Base-by-base conservation (phyloP, 805 yeast species). In the Tetrapisispora fleetii region DNA sequence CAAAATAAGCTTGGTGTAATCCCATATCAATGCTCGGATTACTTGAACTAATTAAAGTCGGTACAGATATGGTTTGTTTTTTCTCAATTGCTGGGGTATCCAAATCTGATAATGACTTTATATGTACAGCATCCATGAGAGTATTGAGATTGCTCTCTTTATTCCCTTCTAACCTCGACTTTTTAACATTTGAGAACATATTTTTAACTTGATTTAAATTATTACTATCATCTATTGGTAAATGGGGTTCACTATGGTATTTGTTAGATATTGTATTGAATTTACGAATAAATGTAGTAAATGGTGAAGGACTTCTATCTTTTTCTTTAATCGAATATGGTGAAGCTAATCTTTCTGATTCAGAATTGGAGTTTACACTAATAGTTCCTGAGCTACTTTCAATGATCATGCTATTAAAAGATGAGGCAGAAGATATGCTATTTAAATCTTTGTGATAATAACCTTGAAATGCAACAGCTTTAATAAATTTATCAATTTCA, bases 381-480 rank as follows among this genome's bases (percentile, higher is more conserved):
- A 21, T 30, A 14, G 24, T 13, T 2, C 8, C 28, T 24, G 28
- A 24, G 8, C 28, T 24, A 8, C 28, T 24, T 6, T 24, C 28
- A 24, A 24, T 24, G 8, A 24, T 8, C 28, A 8, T 24, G 28
- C 4, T 24, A 24, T 24, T 24, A 24, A 24, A 24, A 24, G 41
- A 39, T 13, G 32, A 39, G 3, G 21, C 41, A 18, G 17, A 5
- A 13, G 32, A 22, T 5, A 22, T 2, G 10, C 16, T 16, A 39
- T 8, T 13, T 24, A 24, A 8, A 13, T 27, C 43, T n/a, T n/a
- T 28, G 32, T 4, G 11, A n/a, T 78, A 77, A 50, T 77, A 77
- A 59, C 85, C 93, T 51, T 86, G 84, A 19, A 85, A 70, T n/a
- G 83, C 76, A 30, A 85, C 75, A 91, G 91, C 84, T 63, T 84